phyloP scores from a whole-genome alignment of 148 eudicot species.

The Beta vulgaris region DNA sequence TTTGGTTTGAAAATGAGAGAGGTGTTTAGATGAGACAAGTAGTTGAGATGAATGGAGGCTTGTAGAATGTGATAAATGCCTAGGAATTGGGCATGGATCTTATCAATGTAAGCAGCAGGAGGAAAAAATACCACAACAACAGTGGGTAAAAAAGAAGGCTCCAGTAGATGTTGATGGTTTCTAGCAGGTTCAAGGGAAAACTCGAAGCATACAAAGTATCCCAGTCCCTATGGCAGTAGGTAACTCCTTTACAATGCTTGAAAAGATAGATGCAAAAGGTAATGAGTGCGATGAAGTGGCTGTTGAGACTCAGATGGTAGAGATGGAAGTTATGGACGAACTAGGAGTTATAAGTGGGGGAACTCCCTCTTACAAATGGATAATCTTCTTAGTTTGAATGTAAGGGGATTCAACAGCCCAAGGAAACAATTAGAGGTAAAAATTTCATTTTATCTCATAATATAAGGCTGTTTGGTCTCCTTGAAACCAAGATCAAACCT shows the following conservation, averaged over 20 bases:
- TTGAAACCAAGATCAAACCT: not conserved
- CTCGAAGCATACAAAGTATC: no score
- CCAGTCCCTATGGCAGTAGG: no score
- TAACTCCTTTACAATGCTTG: no score
- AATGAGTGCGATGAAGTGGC: not conserved
- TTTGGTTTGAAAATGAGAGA: not conserved
- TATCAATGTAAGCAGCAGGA: not conserved
- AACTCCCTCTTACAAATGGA: not conserved
- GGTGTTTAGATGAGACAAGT: fast-evolving
- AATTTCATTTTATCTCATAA: not conserved
- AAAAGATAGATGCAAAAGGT: no score
- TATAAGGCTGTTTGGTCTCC: not conserved
- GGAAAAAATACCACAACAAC: not conserved
- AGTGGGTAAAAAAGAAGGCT: not conserved
- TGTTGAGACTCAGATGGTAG: not conserved
- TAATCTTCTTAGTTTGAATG: not conserved
- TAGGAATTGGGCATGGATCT: not conserved
- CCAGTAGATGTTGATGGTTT: no score
- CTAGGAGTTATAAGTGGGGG: no score
- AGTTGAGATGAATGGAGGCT: not conserved
- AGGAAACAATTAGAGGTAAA: not conserved
- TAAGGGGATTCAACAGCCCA: not conserved
- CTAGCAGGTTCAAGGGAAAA: no score
- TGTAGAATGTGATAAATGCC: not conserved
- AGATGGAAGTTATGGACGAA: not conserved